Percentiles rank a stretch among this genome's conserved stretches.
These are phyloP conservation scores for Populus hybrid DNA, from an alignment of 441 rosid species.

Conservation along the genomic window DNA sequence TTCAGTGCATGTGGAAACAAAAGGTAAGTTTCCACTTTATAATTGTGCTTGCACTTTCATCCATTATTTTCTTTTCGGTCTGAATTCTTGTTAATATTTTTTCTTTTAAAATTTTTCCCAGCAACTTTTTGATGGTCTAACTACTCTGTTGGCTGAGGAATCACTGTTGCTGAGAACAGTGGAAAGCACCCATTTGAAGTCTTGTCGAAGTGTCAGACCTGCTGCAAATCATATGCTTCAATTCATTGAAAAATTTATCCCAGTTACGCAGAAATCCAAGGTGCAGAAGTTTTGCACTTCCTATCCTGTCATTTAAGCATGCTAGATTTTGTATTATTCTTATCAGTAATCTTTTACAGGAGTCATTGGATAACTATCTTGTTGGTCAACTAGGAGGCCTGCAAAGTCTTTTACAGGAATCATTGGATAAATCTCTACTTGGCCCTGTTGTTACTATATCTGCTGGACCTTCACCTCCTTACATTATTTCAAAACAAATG, in stretches of 20 bases:
- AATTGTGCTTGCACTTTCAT: neutral
- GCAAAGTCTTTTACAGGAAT: constrained; percentile 46
- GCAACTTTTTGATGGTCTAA: constrained; percentile 73
- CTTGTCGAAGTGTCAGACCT: constrained; percentile 58
- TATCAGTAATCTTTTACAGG: constrained; percentile 45
- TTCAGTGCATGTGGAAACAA: constrained; percentile 73
- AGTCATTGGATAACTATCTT: constrained; percentile 36
- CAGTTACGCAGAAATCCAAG: constrained; percentile 63
- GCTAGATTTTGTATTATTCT: constrained; percentile 26
- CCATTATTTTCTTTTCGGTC: neutral
- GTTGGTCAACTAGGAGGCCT: no score
- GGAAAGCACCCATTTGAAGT: constrained; percentile 49
- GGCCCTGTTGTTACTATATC: constrained; percentile 25
- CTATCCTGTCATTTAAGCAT: constrained; percentile 7
- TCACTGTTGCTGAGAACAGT: constrained; percentile 58
- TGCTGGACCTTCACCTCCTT: constrained; percentile 31
- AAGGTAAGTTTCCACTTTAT: constrained; percentile 47
- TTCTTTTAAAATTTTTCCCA: constrained; percentile 33
- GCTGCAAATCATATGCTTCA: constrained; percentile 39
- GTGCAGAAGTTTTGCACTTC: constrained; percentile 35
- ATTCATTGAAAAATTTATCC: constrained; percentile 57
- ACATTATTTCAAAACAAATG: constrained; percentile 47
- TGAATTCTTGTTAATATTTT: constrained; percentile 10
- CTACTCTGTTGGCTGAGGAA: constrained; percentile 58
- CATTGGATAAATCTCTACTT: constrained; percentile 31